phyloP scores from a whole-genome alignment of 2,329 filamentous ascomycete species.

The Aspergillus tanneri region DNA sequence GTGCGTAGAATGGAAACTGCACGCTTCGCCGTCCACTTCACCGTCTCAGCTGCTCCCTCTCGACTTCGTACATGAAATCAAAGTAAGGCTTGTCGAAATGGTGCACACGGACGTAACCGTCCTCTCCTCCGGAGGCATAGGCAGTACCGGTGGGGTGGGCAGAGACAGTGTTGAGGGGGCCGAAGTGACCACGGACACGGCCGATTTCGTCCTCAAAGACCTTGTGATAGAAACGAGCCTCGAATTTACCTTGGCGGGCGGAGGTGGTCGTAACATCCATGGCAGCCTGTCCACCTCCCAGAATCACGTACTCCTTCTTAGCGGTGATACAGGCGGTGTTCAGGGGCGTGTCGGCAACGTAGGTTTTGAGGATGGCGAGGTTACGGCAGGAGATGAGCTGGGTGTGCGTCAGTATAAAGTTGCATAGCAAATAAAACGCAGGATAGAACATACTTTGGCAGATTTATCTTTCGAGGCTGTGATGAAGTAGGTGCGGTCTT shows the following conservation, averaged over 20 bases:
- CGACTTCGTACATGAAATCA: constrained; percentile 98
- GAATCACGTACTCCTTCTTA: constrained; percentile 96
- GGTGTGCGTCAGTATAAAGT: constrained; percentile 18
- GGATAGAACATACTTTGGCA: constrained; percentile 64
- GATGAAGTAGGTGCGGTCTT: constrained; percentile 96
- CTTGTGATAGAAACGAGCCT: constrained; percentile 99
- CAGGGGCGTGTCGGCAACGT: constrained; percentile 85
- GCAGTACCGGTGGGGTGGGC: constrained; percentile 86
- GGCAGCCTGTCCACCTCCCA: constrained; percentile 95
- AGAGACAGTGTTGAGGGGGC: constrained; percentile 92
- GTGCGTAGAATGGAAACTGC: constrained; percentile 29
- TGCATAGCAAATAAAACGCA: not conserved
- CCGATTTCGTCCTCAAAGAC: constrained; percentile 99
- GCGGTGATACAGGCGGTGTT: constrained; percentile 93
- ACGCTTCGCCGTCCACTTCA: constrained; percentile 26
- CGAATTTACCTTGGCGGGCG: constrained; percentile 96
- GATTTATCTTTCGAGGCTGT: constrained; percentile 98
- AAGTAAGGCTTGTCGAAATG: constrained; percentile 99
- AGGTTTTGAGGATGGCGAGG: constrained; percentile 90
- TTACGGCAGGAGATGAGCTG: constrained; percentile 80
- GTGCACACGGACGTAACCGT: constrained; percentile 97
- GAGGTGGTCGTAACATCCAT: constrained; percentile 98
- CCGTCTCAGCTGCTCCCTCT: constrained; percentile 68
- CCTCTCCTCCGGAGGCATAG: constrained; percentile 94
- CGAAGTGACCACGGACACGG: constrained; percentile 94